Evolutionary conservation across 1,139 yeast species (phyloP), one percentile per base, ranked within the genome.

Genomic region (Suhomyces maxii): DNA sequence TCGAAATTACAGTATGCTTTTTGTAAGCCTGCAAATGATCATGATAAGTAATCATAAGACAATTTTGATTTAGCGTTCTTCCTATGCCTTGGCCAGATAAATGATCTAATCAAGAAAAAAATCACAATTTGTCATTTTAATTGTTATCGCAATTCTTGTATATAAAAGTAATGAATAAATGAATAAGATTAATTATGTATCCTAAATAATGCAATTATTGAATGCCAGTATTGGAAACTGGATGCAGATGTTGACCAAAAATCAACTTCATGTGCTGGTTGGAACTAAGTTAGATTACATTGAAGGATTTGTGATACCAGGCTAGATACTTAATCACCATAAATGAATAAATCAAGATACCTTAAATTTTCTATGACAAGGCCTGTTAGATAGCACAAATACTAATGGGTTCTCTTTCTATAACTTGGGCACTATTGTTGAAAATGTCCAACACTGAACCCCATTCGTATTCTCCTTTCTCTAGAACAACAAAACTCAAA

Each of bases 401-500:
- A 7, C 37, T 35, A 6, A 72, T 52, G 2, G 77, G 74, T 41
- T 71, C 74, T 41, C 69, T 54, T 12, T 66, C 64, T 13, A 64
- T 61, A 1, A 65, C 51, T 37, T 64, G 61, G 30, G 46, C 47
- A 42, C 32, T 52, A 37, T 54, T 56, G 37, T 57, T 61, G 18
- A 60, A 49, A 28, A 75, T 77, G 51, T 88, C 95, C 52, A 87
- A 72, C 2, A 86, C 65, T 0, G 83, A 77, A 0, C 90, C 88
- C 89, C 95, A 86, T 61, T 86, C 91, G 59, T 83, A 87, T 46
- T 82, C 86, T 1, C 96, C 96, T 37, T 76, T 74, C 44, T 83
- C 87, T 42, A 89, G 66, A 14, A 86, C 74, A 18, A 83, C 76
- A 46, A 84, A 77, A 6, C 89, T 84, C 42, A 83, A 58, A 14